Evolutionary conservation across 352 stramenopile species (phyloP), one percentile per base, ranked within the genome.

Genomic region (Globisporangium cystogenes): DNA sequence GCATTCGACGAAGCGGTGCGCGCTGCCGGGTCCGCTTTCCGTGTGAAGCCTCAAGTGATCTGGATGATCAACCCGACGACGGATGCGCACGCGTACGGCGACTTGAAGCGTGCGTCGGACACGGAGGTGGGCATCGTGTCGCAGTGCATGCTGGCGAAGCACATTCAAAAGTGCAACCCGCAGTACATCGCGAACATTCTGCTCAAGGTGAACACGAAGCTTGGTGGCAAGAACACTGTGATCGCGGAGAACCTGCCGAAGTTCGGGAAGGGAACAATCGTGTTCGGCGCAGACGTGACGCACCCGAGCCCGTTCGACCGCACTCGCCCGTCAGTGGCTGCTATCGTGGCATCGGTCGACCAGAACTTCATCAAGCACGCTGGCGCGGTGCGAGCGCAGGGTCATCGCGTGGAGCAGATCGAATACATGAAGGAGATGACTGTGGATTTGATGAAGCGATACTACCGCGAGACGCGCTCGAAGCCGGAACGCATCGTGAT

Each of bases 241-340:
- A 76, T 88, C 43, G 65, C 58, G 23, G 65, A 67, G 16, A 56
- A 66, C 8, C 40, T 86, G 6, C 76, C 64, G 0, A 74, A 71
- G 51, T 67, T 90, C 8, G 73, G 67, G 10, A 48, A 63, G 0
- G 64, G 65, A 4, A 93, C 82, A 12, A 93, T 94, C 36, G 82
- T 94, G 5, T 89, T 94, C 48, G 83, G 82, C 26, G 85, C 85
- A 0, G 85, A 95, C 33, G 85, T 95, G 53, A 92, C 82, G 33
- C 85, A 95, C 52, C 81, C 85, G 3, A 79, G 75, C 37, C 73
- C 82, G 1, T 80, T 82, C 41, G 82, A 93, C 52, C 83, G 67
- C 41, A 83, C 68, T 7, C 77, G 79, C 4, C 83, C 83, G 27
- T 91, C 76, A 20, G 79, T 96, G 42, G 86, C 86, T 5, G 86